Percentiles rank a stretch among this genome's conserved stretches.
These are phyloP conservation scores for Candida tetrigidarum DNA, from an alignment of 1,139 yeast species.

Conservation along the genomic window DNA sequence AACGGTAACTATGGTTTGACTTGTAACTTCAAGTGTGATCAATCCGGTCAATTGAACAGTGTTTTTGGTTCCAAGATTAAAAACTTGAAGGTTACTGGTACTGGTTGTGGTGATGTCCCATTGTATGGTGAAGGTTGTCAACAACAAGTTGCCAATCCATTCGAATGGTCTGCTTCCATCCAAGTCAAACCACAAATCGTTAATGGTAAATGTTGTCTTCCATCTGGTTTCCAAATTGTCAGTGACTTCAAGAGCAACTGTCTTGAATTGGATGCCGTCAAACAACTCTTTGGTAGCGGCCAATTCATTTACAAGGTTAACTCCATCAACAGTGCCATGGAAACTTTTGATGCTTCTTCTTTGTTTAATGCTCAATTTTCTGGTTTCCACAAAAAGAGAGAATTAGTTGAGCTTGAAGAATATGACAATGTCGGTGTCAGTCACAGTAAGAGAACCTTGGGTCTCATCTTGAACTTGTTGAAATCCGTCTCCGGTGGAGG, in stretches of 20 bases:
- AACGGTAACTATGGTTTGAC: constrained; percentile 15
- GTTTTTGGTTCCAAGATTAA: constrained; percentile 10
- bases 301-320: constrained; percentile 9
- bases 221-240: constrained; percentile 33
- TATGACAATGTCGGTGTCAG: constrained; percentile 5
- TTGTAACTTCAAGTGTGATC: constrained; percentile 14
- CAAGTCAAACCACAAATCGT: constrained; percentile 13
- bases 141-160: constrained; percentile 11
- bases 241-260: constrained; percentile 75
- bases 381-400: constrained; percentile 11
- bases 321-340: constrained; percentile 4
- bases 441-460: constrained; percentile 13
- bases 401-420: constrained; percentile 8
- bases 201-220: constrained; percentile 17
- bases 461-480: constrained; percentile 9
- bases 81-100: constrained; percentile 13
- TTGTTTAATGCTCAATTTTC: constrained; percentile 10
- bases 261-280: constrained; percentile 38
- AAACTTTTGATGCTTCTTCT: constrained; percentile 8
- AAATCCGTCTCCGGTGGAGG: constrained; percentile 7
- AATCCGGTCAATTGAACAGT: constrained; percentile 9
- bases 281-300: constrained; percentile 10
- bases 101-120: constrained; percentile 14
- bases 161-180: constrained; percentile 17
- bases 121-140: constrained; percentile 11